These are phyloP conservation scores for Clathrus columnatus DNA, from an alignment of 768 basidiomycete species.

Conservation along the genomic window DNA sequence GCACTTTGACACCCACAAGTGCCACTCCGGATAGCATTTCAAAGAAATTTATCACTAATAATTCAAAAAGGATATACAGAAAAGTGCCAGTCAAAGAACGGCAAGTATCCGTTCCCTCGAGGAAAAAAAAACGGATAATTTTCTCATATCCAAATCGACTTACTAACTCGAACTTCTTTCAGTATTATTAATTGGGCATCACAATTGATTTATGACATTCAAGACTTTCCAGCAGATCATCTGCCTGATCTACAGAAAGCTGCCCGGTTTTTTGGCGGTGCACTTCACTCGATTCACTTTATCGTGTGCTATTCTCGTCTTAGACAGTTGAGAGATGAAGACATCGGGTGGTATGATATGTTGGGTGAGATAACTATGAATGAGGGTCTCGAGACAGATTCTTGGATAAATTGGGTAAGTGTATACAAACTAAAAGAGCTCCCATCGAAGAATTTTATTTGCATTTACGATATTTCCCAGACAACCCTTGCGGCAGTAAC, in stretches of 20 bases:
- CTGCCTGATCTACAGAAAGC: constrained; percentile 58
- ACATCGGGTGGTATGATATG: constrained; percentile 73
- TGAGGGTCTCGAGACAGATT: constrained; percentile 31
- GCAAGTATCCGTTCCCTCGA: not conserved
- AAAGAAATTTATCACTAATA: not conserved
- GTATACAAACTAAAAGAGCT: constrained; percentile 1
- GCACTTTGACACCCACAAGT: constrained; percentile 29
- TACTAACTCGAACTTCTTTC: not conserved
- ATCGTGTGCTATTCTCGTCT: constrained; percentile 52
- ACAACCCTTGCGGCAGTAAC: constrained; percentile 55
- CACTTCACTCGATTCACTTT: constrained; percentile 61
- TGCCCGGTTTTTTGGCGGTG: constrained; percentile 55
- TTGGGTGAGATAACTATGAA: constrained; percentile 41
- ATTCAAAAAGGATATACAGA: constrained; percentile 3
- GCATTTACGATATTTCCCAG: constrained; percentile 26
- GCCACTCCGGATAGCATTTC: not conserved
- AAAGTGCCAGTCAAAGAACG: constrained; percentile 5
- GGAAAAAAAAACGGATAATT: not conserved
- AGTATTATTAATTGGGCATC: constrained; percentile 27
- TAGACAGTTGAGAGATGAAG: constrained; percentile 50
- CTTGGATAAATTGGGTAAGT: constrained; percentile 77
- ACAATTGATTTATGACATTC: constrained; percentile 65
- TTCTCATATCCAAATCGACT: not conserved
- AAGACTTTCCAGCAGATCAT: constrained; percentile 76
- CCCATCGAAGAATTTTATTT: constrained; percentile 10